phyloP scores from a whole-genome alignment of 441 rosid species.

The Bruguiera hainesii region DNA sequence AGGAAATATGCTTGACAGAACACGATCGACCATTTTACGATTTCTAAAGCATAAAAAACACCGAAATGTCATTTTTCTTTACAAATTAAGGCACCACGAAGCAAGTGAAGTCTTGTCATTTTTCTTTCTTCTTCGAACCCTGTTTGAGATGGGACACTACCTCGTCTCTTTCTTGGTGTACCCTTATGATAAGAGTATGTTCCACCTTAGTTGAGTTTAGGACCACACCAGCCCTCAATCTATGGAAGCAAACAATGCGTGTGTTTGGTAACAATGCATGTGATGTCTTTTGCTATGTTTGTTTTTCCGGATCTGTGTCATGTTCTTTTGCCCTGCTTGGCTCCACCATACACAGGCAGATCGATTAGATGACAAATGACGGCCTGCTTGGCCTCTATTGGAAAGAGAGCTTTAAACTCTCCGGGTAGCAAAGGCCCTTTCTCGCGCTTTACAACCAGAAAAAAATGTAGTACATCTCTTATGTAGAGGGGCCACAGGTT shows the following conservation, averaged over 20 bases:
- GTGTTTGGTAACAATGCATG: too few species aligned
- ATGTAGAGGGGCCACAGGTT: constrained; percentile 10
- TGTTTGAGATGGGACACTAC: background rate
- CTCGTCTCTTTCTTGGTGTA: background rate
- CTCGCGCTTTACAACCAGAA: constrained; percentile 14
- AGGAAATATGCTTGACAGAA: too few species aligned
- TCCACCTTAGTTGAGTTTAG: background rate
- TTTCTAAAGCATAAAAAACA: background rate
- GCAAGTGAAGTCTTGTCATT: background rate
- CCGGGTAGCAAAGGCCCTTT: too few species aligned
- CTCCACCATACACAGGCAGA: constrained; percentile 8
- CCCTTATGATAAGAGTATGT: background rate
- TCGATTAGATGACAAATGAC: background rate
- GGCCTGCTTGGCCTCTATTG: too few species aligned
- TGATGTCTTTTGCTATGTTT: background rate
- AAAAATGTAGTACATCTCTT: background rate
- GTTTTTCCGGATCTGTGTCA: background rate
- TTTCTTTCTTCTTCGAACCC: background rate
- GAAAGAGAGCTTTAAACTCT: too few species aligned
- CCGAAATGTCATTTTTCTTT: background rate
- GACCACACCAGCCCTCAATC: background rate
- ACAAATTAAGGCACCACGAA: background rate
- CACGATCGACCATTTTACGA: too few species aligned
- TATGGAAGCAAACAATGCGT: background rate
- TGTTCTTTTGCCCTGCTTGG: constrained; percentile 9